Base-by-base conservation (phyloP, 2,329 filamentous ascomycete genomes). In the Penicillium sp. region DNA sequence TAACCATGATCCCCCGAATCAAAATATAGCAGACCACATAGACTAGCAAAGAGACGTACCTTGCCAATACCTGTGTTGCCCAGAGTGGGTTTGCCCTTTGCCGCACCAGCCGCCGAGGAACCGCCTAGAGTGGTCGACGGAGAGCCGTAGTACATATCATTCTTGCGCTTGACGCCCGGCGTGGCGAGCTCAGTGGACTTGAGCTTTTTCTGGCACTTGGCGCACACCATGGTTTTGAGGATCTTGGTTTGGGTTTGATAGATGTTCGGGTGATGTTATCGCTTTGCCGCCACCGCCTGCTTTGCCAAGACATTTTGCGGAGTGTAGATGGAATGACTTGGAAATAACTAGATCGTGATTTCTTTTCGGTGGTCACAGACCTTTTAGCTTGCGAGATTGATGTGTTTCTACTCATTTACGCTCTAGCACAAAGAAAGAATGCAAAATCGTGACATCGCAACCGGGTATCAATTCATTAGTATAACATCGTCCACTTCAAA, bases 81-180 rank as follows among this genome's bases (percentile, higher is more conserved):
- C 31, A 84, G 60, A 2, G 83, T 86, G 50, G 72, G 49, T 47
- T 70, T 76, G 67, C 48, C 45, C 42, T 58, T 60, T 33, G 42
- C 53, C 18, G 21, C 75, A 73, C 42, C 72, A 24, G 41, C 42
- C 6, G 47, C 12, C 6, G 49, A 51, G 8, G 43, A 36, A 7
- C 69, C 67, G 34, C 70, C 67, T 28, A 68, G 24, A 12, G 66
- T 65, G 44, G 56, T 64, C 12, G 80, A 74, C 1, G 82, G 71
- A 2, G 83, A 86, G 44, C 84, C 84, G 63, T 83, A 81, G 68
- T 86, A 86, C 73, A 86, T 83, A 47, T 87, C 84, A 64, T 71
- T 82, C 76, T 84, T 86, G 73, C 83, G 84, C 71, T 86, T 87
- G 56, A 87, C 84, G 26, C 77, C 81, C 0, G 84, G 84, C 0